A percentile compares a stretch with the other conserved stretches of the same genome.
phyloP scores from a whole-genome alignment of 306 rosid genomes.

The Lathyrus tuberosus region DNA sequence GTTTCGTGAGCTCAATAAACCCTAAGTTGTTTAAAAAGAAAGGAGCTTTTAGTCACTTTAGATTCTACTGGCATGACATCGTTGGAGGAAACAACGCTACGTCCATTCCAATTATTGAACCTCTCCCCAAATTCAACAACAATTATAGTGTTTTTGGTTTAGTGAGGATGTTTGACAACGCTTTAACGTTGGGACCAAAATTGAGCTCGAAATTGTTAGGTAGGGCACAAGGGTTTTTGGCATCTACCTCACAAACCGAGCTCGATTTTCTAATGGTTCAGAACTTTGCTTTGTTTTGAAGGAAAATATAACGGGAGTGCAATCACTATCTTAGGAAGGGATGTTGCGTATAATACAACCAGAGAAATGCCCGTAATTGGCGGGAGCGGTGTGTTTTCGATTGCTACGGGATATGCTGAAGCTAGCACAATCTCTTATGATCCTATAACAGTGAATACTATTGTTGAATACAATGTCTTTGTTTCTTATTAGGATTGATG shows the following conservation, averaged over 20 bases:
- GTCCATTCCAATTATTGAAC: not conserved
- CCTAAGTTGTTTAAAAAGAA: conserved; percentile 30
- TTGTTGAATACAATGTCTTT: conserved; percentile 51
- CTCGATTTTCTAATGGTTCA: conserved; percentile 45
- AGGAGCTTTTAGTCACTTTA: conserved; percentile 52
- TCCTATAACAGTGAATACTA: conserved; percentile 39
- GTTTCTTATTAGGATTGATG: conserved; percentile 9
- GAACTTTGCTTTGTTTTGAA: conserved; percentile 53
- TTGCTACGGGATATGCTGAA: conserved; percentile 60
- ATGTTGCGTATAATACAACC: conserved; percentile 35
- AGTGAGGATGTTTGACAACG: conserved; percentile 34
- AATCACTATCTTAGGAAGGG: conserved; percentile 57
- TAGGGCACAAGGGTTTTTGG: conserved; percentile 57
- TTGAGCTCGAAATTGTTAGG: conserved; percentile 44
- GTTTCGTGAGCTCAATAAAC: conserved; percentile 41
- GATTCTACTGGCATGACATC: conserved; percentile 64
- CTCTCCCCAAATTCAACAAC: conserved; percentile 29
- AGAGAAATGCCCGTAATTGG: conserved; percentile 76
- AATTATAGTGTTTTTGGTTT: conserved; percentile 35
- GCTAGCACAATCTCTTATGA: conserved; percentile 27
- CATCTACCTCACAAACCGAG: conserved; percentile 46
- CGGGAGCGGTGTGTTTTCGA: conserved; percentile 68
- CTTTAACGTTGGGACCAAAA: conserved; percentile 44
- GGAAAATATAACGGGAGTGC: conserved; percentile 75
- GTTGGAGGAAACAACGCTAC: conserved; percentile 42